A percentile compares a stretch with the other conserved stretches of the same genome.
Evolutionary conservation across 2,329 filamentous ascomycete species (phyloP).

Genomic region (Lecanicillium sp.): DNA sequence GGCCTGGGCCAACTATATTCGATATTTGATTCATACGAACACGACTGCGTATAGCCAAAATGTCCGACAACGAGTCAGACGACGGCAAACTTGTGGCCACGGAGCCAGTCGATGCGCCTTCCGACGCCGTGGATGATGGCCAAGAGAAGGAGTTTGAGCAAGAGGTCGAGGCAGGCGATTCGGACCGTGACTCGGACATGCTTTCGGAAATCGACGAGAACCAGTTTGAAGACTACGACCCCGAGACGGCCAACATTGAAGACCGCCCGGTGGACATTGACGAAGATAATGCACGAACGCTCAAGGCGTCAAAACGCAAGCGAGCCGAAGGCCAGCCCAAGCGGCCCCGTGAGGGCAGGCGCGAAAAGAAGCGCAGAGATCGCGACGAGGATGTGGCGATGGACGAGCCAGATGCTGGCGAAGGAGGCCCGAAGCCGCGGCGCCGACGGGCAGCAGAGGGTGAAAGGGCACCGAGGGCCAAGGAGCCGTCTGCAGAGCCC

Average conservation of each 20-base stretch:
- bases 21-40: too few species aligned
- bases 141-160: constrained; percentile 33
- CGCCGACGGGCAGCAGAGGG: constrained; percentile 38
- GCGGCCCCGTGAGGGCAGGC: constrained; percentile 67
- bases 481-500: constrained; percentile 41
- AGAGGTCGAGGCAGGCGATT: constrained; percentile 31
- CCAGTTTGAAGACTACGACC: constrained; percentile 62
- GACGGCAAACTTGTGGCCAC: constrained; percentile 26
- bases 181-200: constrained; percentile 49
- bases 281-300: constrained; percentile 53
- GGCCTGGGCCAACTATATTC: too few species aligned
- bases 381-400: constrained; percentile 38
- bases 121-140: constrained; percentile 30
- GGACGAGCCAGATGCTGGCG: constrained; percentile 37
- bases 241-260: constrained; percentile 53
- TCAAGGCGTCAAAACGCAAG: constrained; percentile 59
- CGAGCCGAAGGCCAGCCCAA: constrained; percentile 57
- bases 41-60: constrained; percentile 15
- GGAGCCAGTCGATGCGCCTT: constrained; percentile 12
- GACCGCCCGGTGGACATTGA: constrained; percentile 59
- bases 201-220: constrained; percentile 63
- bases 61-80: constrained; percentile 40
- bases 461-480: constrained; percentile 39
- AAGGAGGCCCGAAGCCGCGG: constrained; percentile 33
- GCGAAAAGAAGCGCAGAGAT: constrained; percentile 55